These are phyloP conservation scores for Gastrolobium villosum DNA, from an alignment of 306 rosid species.

Conservation along the genomic window DNA sequence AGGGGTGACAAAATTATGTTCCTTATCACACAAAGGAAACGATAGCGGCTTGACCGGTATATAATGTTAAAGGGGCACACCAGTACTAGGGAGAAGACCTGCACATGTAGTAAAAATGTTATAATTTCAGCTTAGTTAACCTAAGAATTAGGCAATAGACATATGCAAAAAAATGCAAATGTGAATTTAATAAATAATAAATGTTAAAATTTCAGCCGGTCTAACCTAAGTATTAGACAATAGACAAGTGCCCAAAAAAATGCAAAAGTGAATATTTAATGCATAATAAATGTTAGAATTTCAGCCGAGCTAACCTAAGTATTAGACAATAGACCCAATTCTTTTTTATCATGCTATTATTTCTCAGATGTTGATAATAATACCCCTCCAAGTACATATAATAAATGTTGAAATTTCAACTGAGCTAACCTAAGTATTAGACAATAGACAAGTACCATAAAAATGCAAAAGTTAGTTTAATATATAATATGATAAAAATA, in stretches of 20 bases:
- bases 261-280: too few relatives aligned
- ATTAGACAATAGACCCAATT: background rate
- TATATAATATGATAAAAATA: background rate
- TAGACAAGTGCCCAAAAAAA: background rate
- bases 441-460: too few relatives aligned
- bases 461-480: background rate
- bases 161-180: background rate
- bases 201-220: constrained; percentile 3
- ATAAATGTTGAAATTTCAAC: background rate
- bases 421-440: background rate
- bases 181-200: too few relatives aligned
- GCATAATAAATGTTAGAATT: background rate
- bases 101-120: constrained; percentile 46
- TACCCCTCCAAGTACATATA: background rate
- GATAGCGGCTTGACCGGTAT: constrained; percentile 82
- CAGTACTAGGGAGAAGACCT: constrained; percentile 74
- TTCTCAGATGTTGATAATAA: too few relatives aligned
- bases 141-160: background rate
- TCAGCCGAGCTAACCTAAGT: background rate
- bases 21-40: constrained; percentile 85
- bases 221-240: background rate
- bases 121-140: background rate
- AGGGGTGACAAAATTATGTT: constrained; percentile 91
- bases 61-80: constrained; percentile 84
- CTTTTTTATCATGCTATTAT: too few relatives aligned